Evolutionary conservation across 495 filamentous ascomycete genomes (phyloP).

Genomic region (Mycothermus thermophilus): DNA sequence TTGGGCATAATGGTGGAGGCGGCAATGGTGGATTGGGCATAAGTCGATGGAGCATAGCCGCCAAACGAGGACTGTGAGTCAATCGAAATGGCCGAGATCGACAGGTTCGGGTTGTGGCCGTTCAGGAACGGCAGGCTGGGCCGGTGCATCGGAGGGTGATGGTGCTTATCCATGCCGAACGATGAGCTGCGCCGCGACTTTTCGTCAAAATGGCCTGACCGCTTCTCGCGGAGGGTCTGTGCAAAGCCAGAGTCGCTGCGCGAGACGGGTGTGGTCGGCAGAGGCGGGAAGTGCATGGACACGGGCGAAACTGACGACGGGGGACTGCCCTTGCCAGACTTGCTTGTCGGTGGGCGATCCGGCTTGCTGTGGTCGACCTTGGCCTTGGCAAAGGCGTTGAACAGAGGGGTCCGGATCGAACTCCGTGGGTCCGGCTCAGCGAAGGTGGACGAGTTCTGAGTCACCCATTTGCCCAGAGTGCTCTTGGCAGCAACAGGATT

Average conservation of each 20-base stretch:
- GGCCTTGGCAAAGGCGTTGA: constrained; percentile 81
- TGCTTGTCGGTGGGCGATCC: constrained; percentile 71
- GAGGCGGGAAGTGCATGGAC: constrained; percentile 61
- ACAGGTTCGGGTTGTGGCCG: constrained; percentile 61
- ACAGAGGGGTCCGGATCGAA: constrained; percentile 38
- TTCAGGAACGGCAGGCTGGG: constrained; percentile 77
- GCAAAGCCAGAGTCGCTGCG: constrained; percentile 82
- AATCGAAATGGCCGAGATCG: constrained; percentile 68
- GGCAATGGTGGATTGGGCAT: constrained; percentile 91
- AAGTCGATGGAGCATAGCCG: constrained; percentile 84
- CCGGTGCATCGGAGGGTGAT: constrained; percentile 43
- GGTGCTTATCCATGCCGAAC: constrained; percentile 63
- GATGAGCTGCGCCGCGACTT: constrained; percentile 78
- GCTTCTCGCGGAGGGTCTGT: constrained; percentile 78
- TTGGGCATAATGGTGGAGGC: constrained; percentile 97
- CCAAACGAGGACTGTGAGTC: constrained; percentile 61
- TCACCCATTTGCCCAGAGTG: constrained; percentile 68
- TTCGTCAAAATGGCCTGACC: constrained; percentile 85
- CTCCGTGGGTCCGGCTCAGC: constrained; percentile 48
- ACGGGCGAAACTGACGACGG: constrained; percentile 78
- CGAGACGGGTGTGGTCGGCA: constrained; percentile 62
- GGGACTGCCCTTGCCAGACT: constrained; percentile 61
- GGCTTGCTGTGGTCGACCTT: constrained; percentile 47
- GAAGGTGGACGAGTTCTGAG: constrained; percentile 77
- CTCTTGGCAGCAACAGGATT: constrained; percentile 52